Evolutionary conservation across 495 filamentous ascomycete genomes (phyloP), one percentile per base, ranked within the genome.

Genomic region (Podospora pseudocomata): DNA sequence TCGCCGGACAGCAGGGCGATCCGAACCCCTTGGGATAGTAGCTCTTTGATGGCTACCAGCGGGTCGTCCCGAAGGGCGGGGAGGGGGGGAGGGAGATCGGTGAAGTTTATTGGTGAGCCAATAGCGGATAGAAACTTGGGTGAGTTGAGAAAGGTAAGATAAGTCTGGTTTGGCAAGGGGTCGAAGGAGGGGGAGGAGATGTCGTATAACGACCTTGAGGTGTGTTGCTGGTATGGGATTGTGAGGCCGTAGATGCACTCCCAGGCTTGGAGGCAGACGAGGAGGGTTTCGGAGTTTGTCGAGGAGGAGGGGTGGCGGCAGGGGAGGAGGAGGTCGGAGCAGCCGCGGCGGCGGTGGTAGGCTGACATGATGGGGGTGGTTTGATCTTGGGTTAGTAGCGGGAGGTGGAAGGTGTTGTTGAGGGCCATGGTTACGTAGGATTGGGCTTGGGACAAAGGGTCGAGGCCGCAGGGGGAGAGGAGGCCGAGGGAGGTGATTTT

Each of bases 351-450:
- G 39, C 6, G 13, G 39, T 49, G 5, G 9, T 13, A 49, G 13
- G 39, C 39, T 13, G 9, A 5, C 15, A 49, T 11, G 39, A 49
- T 49, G 13, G 39, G 9, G 39, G 39, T 2, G 9, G 39, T 82
- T 79, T 71, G 69, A 60, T 77, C 84, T 71, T 70, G 79, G 71
- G 71, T 80, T 72, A 92, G 85, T 0, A 87, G 81, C 66, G 87
- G 73, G 30, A 94, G 85, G 9, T 87, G 87, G 71, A 93, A 96
- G 4, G 90, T 90, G 72, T 95, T 96, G 77, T 89, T 88, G 60
- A 87, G 82, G 16, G 89, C 89, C 76, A 92, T 88, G 18, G 83
- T 75, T 2, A 89, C 85, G 71, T 93, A 94, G 60, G 79, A 85
- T 1, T 87, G 85, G 13, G 80, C 83, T 78, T 94, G 90, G 9